Conservation (phyloP, 176 grass and related monocot species). For the Oryza brachyantha region DNA sequence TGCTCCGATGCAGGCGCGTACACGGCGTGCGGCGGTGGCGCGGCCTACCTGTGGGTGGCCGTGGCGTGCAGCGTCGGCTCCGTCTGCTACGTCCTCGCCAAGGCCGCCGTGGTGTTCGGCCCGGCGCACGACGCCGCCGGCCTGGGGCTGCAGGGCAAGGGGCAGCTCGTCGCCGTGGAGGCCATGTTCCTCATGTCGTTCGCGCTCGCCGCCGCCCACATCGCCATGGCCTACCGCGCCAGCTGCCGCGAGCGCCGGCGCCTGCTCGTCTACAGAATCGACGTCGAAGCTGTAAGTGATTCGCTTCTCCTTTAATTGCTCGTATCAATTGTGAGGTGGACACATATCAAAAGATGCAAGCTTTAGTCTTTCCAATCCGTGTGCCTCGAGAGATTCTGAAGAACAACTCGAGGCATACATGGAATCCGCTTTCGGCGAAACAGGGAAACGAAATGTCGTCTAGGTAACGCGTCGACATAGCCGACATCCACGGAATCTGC, state of each 20-base stretch:
- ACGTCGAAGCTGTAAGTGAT: slow-evolving; percentile 79
- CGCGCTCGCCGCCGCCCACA: slow-evolving; percentile 68
- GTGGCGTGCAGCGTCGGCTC: slow-evolving; percentile 61
- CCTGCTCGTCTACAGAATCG: slow-evolving; percentile 82
- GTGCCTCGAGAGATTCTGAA: not conserved
- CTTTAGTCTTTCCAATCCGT: not conserved
- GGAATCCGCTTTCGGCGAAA: slow-evolving; percentile 7
- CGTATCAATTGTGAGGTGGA: not conserved
- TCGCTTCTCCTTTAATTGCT: not conserved
- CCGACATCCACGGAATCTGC: slow-evolving; percentile 28
- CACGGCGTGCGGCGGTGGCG: slow-evolving; percentile 49
- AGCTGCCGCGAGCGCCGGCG: slow-evolving; percentile 68
- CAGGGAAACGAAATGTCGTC: not conserved
- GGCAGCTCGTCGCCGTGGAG: slow-evolving; percentile 51
- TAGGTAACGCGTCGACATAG: not conserved
- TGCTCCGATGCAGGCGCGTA: slow-evolving; percentile 49
- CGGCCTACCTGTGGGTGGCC: slow-evolving; percentile 63
- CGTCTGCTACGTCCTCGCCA: slow-evolving; percentile 67
- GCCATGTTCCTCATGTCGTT: slow-evolving; percentile 81
- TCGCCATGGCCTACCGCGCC: slow-evolving; percentile 76
- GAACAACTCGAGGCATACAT: slow-evolving; percentile 10
- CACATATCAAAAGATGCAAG: not conserved
- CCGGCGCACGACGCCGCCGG: not conserved
- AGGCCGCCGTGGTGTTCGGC: slow-evolving; percentile 49
- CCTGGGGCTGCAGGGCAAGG: slow-evolving; percentile 28